Base-by-base conservation (phyloP, 441 rosid genomes). In the Mallotus japonicus region DNA sequence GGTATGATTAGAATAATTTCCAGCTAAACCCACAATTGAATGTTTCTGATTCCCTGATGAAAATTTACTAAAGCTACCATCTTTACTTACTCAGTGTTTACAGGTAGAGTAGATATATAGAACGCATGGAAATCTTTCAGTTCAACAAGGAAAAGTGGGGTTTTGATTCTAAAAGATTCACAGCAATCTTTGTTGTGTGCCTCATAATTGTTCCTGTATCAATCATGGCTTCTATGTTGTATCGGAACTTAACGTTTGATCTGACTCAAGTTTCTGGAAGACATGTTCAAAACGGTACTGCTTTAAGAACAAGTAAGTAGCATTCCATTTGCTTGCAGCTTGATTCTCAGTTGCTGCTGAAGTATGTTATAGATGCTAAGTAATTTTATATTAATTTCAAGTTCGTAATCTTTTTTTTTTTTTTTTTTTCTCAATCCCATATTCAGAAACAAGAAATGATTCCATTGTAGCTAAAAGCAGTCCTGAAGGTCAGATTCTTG, bases 111-210 rank as follows among this genome's bases (percentile, higher is more conserved):
- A 24, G 16, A 47, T 14, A 34, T 10, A 58, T 46, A 32, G 15
- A 56, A 50, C 20, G 34, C 24, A 77, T 72, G 79, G 65, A 67
- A 51, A 72, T 28, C 56, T 65, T 22, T 65, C 24, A 76, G 37
- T 42, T 47, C 3, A 9, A 8, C 54, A 72, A 40, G 40, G 68
- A 67, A 19, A 72, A 24, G 19, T 46, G 58, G 24, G 76, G 76
- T 1, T 49, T 60, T 19, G 75, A 71, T 67, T 53, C 68, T 51
- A 66, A 55, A 28, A 72, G 32, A 46, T 66, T 67, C 59, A 46
- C 19, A 10, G 34, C 51, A 10, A 12, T 44, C 51, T 49, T 72
- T 17, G 68, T 71, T 8, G 20, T 76, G 54, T 76, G 57, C 54
- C 62, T 72, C 16, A 19, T 77, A 28, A 63, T 7, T 61, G 54